Base-by-base conservation (phyloP, 768 basidiomycete species). In the Mycena sanguinolenta region DNA sequence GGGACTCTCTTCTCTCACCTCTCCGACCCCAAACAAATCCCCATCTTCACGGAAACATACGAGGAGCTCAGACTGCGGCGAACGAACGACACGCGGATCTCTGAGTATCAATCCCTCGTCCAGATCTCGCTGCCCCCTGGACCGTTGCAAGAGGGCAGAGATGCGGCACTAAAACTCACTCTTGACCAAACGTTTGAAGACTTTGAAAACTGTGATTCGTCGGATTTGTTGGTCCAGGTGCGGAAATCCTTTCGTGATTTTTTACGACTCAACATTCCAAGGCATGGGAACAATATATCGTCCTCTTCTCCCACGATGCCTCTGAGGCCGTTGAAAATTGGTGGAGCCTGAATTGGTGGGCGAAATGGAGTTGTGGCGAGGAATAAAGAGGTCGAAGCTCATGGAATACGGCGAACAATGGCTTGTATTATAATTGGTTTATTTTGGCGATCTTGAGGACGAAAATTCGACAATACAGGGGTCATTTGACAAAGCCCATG, bases 1-100 rank as follows among this genome's bases (percentile, higher is more conserved):
- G 84, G 83, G 3, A 79, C 81, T 55, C 79, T 89, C 14, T 84
- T 89, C 73, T 86, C 88, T 0, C 83, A 78, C 50, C 75, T 88
- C 42, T 77, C 82, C 0, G 74, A 79, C 39, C 76, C 68, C 34
- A 62, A 80, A 0, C 87, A 88, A 65, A 81, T 89, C 13, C 65
- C 73, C 0, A 72, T 80, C 7, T 79, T 89, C 25, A 77, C 88
- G n/a, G 78, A 77, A 8, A 86, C 87, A 0, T 89, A 88, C 71
- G 75, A 88, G 60, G 77, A 79, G 13, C 82, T 89, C 28, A 84
- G 88, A 3, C 80, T 83, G 30, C 70, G 77, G 13, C 86, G 88
- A 7, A 52, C 62, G 27, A 39, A 58, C 21, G 59, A 30, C 1
- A 49, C 64, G 17, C 38, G 44, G 49, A 39, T n/a, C 17, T 70